Evolutionary conservation across 2,329 filamentous ascomycete genomes (phyloP).

Genomic region (Botrytis fragariae): DNA sequence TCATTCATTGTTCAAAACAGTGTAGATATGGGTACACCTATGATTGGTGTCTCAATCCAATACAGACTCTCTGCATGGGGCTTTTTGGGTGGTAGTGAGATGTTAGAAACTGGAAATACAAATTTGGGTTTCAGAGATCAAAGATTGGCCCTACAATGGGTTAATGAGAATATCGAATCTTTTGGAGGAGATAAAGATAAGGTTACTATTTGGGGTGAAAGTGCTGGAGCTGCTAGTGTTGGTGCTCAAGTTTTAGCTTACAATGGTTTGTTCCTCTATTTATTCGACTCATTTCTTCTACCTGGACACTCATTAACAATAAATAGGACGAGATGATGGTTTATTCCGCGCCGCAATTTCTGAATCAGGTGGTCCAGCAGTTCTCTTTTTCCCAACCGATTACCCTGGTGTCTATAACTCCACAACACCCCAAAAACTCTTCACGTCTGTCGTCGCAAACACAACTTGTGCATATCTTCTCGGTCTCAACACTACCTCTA

Average conservation of each 20-base stretch:
- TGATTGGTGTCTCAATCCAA: slow-evolving; percentile 47
- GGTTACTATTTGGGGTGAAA: slow-evolving; percentile 48
- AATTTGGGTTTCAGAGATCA: slow-evolving; percentile 49
- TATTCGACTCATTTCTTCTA: not conserved
- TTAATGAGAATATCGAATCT: slow-evolving; percentile 44
- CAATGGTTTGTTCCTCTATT: slow-evolving; percentile 33
- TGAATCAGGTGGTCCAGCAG: slow-evolving; percentile 42
- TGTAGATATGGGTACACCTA: slow-evolving; percentile 43
- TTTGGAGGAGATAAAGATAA: slow-evolving; percentile 46
- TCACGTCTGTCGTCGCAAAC: slow-evolving; percentile 40
- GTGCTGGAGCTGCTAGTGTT: slow-evolving; percentile 36
- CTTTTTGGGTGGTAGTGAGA: slow-evolving; percentile 45
- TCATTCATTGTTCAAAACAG: slow-evolving; percentile 39
- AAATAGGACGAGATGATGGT: slow-evolving; percentile 49
- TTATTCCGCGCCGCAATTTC: slow-evolving; percentile 52
- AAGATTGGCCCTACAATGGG: slow-evolving; percentile 44
- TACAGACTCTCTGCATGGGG: slow-evolving; percentile 48
- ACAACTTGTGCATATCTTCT: slow-evolving; percentile 30
- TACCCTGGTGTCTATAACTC: slow-evolving; percentile 23
- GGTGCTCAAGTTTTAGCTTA: slow-evolving; percentile 44
- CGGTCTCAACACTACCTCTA: slow-evolving; percentile 39
- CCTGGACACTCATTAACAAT: not conserved
- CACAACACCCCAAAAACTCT: slow-evolving; percentile 29
- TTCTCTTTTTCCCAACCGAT: slow-evolving; percentile 19
- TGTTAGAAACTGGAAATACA: slow-evolving; percentile 42